Evolutionary conservation across 2,329 filamentous ascomycete species (phyloP), one percentile per base, ranked within the genome.

Genomic region (Exserohilum turcica): DNA sequence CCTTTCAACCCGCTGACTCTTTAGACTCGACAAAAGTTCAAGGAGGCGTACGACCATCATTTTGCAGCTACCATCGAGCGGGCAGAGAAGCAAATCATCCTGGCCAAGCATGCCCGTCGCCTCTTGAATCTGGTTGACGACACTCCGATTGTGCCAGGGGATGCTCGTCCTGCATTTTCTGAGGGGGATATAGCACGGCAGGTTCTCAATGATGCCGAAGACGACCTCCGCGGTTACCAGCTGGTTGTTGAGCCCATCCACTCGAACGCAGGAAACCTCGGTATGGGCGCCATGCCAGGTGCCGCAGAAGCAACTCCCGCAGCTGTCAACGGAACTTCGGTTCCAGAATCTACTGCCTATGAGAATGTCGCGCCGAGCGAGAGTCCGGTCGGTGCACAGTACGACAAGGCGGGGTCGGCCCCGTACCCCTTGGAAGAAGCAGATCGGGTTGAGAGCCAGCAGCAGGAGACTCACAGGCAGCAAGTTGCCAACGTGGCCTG

Each of bases 31-130:
- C 90, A 94, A 76, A 97, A 97, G 78, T 83, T 99, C 77, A 97
- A 96, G 78, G 91, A 97, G 76, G 91, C 94, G 19, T 97, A 93
- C 72, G 90, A 92, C 62, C 76, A 90, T 55, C 92, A 97, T 73
- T 90, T 96, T 60, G 85, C 89, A 13, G 92, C 92, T 54, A 90
- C 92, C 16, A 96, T 99, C 65, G 94, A 99, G 80, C 89, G 93
- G 28, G 92, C 92, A 19, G 94, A 97, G 80, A 97, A 97, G 79
- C 94, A 99, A 74, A 90, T 93, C 66, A 90, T 99, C 55, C 84
- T 99, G 13, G 93, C 94, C 52, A 90, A 90, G 67, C 92, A 97
- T 72, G 93, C 92, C 16, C 89, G 91, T 48, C 87, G 91, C 37
- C 84, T 99, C 31, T 76, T 99, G 50, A 86, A 89, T 64, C 84